Conservation (phyloP, 2,329 filamentous ascomycete species). For the Phialocephala subalpina region DNA sequence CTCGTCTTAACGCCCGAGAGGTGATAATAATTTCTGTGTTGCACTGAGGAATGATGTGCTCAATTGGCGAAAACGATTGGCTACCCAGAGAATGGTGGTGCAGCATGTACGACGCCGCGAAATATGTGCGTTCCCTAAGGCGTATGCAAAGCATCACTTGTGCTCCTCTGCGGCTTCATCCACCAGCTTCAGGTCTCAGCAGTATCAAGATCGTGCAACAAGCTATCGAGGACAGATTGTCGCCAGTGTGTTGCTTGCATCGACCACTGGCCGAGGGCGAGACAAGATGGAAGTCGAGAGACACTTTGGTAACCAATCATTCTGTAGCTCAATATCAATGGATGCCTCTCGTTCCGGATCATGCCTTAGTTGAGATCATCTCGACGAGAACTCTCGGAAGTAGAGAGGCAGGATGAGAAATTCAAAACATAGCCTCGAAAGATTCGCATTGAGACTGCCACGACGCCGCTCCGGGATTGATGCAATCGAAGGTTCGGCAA, state of each 20-base stretch:
- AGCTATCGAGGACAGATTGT: neutral
- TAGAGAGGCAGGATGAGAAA: too few relatives aligned
- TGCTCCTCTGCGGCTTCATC: neutral
- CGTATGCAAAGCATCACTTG: slow-evolving; percentile 11
- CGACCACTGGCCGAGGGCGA: neutral
- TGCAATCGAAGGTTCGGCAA: too few relatives aligned
- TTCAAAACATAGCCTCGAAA: too few relatives aligned
- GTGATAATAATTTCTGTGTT: neutral
- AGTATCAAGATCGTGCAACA: slow-evolving; percentile 6
- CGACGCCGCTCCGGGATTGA: too few relatives aligned
- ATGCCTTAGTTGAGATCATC: too few relatives aligned
- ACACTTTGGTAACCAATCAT: too few relatives aligned
- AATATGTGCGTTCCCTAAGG: slow-evolving; percentile 1
- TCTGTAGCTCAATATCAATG: too few relatives aligned
- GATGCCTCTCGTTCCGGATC: too few relatives aligned
- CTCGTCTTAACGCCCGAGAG: neutral
- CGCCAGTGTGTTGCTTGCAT: neutral
- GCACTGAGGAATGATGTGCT: neutral
- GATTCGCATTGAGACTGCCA: too few relatives aligned
- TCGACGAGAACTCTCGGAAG: too few relatives aligned
- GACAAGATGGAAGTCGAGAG: too few relatives aligned
- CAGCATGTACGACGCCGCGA: neutral
- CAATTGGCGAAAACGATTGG: neutral
- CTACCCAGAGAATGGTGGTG: neutral
- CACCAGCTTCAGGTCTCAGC: neutral